Evolutionary conservation across 805 yeast genomes (phyloP).

Genomic region (Saturnispora serradocipensis): DNA sequence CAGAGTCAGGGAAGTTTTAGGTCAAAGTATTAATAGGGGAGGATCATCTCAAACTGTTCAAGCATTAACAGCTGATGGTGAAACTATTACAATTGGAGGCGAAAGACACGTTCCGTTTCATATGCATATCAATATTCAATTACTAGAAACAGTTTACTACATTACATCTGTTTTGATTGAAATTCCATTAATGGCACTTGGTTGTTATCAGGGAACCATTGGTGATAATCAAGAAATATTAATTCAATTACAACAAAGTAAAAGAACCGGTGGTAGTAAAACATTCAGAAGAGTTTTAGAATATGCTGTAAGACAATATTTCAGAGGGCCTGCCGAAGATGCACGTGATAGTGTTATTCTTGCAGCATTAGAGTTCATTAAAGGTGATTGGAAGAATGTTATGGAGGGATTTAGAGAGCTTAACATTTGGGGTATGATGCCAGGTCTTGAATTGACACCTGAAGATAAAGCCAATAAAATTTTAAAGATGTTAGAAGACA

Average conservation of each 20-base stretch:
- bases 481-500: slow-evolving; percentile 50
- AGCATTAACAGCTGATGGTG: slow-evolving; percentile 7
- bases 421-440: slow-evolving; percentile 59
- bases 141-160: slow-evolving; percentile 87
- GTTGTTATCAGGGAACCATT: slow-evolving; percentile 29
- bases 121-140: slow-evolving; percentile 93
- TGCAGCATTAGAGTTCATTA: slow-evolving; percentile 81
- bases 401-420: slow-evolving; percentile 62
- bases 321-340: slow-evolving; percentile 97
- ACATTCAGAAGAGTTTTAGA: slow-evolving; percentile 88
- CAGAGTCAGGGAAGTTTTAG: slow-evolving; percentile 84
- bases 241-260: slow-evolving; percentile 12
- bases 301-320: slow-evolving; percentile 86
- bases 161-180: slow-evolving; percentile 85
- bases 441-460: slow-evolving; percentile 39
- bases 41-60: slow-evolving; percentile 43
- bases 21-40: slow-evolving; percentile 62
- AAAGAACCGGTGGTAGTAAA: slow-evolving; percentile 30
- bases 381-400: slow-evolving; percentile 83
- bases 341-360: slow-evolving; percentile 88
- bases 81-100: slow-evolving; percentile 9
- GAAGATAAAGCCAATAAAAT: slow-evolving; percentile 36
- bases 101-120: slow-evolving; percentile 93
- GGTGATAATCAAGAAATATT: slow-evolving; percentile 10
- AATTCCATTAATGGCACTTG: slow-evolving; percentile 72